Conservation (phyloP, 177 flowering plant species). For the Vitis hybrid region DNA sequence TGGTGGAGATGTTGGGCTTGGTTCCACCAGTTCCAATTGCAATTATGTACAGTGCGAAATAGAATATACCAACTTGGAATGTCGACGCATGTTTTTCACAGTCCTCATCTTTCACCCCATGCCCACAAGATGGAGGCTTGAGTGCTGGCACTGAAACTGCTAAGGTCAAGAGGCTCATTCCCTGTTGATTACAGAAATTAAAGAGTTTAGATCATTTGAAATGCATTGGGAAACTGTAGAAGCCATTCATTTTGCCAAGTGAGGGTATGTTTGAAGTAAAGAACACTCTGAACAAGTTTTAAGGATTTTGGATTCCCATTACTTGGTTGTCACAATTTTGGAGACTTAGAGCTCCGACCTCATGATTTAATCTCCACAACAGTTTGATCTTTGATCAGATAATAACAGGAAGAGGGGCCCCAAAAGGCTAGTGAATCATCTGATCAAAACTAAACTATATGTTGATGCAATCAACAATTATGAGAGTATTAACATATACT, state of each 20-base stretch:
- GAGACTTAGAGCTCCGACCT: too few species aligned
- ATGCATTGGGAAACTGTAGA: neutral
- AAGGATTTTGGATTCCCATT: too few species aligned
- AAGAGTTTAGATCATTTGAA: too few species aligned
- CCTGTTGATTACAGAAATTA: conserved; percentile 32
- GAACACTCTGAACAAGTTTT: too few species aligned
- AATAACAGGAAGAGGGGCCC: too few species aligned
- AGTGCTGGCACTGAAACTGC: conserved; percentile 46
- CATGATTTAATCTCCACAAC: too few species aligned
- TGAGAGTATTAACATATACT: neutral
- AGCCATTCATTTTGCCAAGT: neutral
- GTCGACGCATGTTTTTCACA: conserved; percentile 32
- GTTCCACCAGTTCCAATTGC: conserved; percentile 63
- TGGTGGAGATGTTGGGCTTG: conserved; percentile 68
- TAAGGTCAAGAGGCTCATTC: conserved; percentile 56
- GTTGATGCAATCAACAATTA: too few species aligned
- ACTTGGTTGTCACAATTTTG: too few species aligned
- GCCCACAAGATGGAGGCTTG: conserved; percentile 44
- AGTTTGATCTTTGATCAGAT: too few species aligned
- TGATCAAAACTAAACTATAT: too few species aligned
- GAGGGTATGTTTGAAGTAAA: too few species aligned
- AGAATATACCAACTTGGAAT: conserved; percentile 49
- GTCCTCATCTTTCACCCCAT: conserved; percentile 11
- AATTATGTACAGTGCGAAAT: conserved; percentile 43
- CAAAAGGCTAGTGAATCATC: too few species aligned